Percentiles rank a stretch among this genome's conserved stretches.
These are phyloP conservation scores for Hypoxylon fuscum DNA, from an alignment of 495 filamentous ascomycete species.

Conservation along the genomic window DNA sequence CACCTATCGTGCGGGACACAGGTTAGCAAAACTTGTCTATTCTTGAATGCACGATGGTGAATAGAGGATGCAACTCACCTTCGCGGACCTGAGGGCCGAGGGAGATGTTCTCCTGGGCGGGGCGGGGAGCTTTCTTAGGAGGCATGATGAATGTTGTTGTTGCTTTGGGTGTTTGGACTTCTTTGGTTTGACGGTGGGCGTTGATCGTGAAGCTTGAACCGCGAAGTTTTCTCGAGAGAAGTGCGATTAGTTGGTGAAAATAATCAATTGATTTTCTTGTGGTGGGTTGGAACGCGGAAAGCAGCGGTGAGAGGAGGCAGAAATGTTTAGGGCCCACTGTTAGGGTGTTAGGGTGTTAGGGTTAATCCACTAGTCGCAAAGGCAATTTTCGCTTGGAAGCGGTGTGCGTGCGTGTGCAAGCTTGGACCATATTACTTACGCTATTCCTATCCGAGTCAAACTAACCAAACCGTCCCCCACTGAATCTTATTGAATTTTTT, in stretches of 20 bases:
- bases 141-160: slow-evolving; percentile 68
- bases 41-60: too few relatives aligned
- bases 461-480: slow-evolving; percentile 14
- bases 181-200: slow-evolving; percentile 5
- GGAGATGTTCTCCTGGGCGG: slow-evolving; percentile 94
- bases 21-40: slow-evolving; percentile 15
- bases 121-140: slow-evolving; percentile 83
- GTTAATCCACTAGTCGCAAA: too few relatives aligned
- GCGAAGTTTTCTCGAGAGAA: slow-evolving; percentile 21
- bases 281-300: slow-evolving; percentile 18
- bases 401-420: slow-evolving; percentile 9
- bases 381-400: slow-evolving; percentile 31
- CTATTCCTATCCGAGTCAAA: slow-evolving; percentile 15
- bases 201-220: slow-evolving; percentile 32
- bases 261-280: slow-evolving; percentile 28
- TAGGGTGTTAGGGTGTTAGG: too few relatives aligned
- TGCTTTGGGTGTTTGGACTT: slow-evolving; percentile 28
- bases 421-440: neutral
- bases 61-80: slow-evolving; percentile 66
- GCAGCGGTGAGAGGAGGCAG: slow-evolving; percentile 38
- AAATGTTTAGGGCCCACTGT: too few relatives aligned
- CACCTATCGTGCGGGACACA: slow-evolving; percentile 63
- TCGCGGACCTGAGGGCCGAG: slow-evolving; percentile 94
- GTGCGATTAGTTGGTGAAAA: slow-evolving; percentile 3
- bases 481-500: slow-evolving; percentile 23